Base-by-base conservation (phyloP, 768 basidiomycete species). In the Leucocoprinus leucothites region DNA sequence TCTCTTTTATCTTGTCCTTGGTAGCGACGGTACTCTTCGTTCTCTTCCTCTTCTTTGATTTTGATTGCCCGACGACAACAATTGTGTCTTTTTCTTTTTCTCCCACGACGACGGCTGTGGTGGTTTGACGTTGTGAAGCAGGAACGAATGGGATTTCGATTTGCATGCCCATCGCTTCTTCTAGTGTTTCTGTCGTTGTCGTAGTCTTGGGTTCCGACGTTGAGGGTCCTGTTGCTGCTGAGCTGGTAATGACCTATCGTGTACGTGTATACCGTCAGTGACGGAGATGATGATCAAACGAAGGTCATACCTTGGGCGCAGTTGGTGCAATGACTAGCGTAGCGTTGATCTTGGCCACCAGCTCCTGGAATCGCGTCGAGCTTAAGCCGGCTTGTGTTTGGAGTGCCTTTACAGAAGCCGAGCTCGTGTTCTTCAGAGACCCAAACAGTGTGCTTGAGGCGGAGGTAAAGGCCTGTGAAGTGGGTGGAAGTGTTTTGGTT, bases 61-160 rank as follows among this genome's bases (percentile, higher is more conserved):
- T 73, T 18, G 73, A 65, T 63, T 86, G 84, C 6, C 89, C 89
- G 16, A 91, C 87, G 13, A 87, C 77, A 5, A 91, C 81, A 50
- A 93, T 85, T 1, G 81, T 74, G 63, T 89, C 90, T 48, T 82
- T 72, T 65, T 89, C 90, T 43, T 65, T 66, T 25, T 47, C 56
- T 22, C 61, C 60, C 26, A 63, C 62, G 59, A 43, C 67, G 13
- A 11, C 5, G 31, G 31, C 11, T 31, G 46, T 65, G 19, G 59
- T 65, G 2, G 64, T 67, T 49, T 61, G 57, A 18, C 92, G 82
- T 62, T 84, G 78, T 0, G 81, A 69, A 1, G 82, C 78, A 45
- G 91, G 91, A 8, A 95, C 76, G 59, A 86, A 95, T 1, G 92
- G 84, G 6, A 94, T 81, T 68, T 92, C 91, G 34, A 82, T 78